phyloP scores from a whole-genome alignment of 1,284 basidiomycete genomes.

The Moesziomyces antarcticus region DNA sequence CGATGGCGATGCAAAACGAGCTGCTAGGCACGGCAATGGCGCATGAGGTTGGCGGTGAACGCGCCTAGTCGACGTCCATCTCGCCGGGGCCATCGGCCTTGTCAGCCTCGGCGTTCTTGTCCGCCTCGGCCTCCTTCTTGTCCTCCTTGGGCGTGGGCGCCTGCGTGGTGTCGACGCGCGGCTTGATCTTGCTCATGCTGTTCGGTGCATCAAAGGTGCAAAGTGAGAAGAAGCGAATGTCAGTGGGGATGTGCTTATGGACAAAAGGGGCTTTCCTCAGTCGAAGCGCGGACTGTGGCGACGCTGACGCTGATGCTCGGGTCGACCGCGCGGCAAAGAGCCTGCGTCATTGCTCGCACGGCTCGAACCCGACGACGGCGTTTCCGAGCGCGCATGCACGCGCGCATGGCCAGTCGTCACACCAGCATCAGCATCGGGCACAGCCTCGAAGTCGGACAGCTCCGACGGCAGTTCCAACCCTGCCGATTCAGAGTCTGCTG shows the following conservation, averaged over 20 bases:
- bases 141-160: constrained; percentile 49
- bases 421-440: not conserved
- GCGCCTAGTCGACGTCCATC: constrained; percentile 65
- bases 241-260: not conserved
- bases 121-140: constrained; percentile 20
- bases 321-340: constrained; percentile 2
- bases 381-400: constrained; percentile 19
- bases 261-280: not conserved
- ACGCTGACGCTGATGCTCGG: constrained; percentile 18
- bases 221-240: not conserved
- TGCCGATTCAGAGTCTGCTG: not conserved
- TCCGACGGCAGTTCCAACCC: constrained; percentile 16
- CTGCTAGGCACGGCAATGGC: not conserved
- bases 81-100: constrained; percentile 50
- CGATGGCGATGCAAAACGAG: no score
- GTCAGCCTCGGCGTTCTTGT: constrained; percentile 16
- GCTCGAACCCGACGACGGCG: constrained; percentile 7
- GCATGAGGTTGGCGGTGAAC: no score
- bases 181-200: constrained; percentile 63
- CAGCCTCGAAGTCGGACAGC: constrained; percentile 12
- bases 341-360: no score
- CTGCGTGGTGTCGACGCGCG: constrained; percentile 44
- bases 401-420: not conserved
- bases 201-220: not conserved
- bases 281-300: constrained; percentile 1